phyloP scores from a whole-genome alignment of 1,139 yeast species.

The Pichia sp. region DNA sequence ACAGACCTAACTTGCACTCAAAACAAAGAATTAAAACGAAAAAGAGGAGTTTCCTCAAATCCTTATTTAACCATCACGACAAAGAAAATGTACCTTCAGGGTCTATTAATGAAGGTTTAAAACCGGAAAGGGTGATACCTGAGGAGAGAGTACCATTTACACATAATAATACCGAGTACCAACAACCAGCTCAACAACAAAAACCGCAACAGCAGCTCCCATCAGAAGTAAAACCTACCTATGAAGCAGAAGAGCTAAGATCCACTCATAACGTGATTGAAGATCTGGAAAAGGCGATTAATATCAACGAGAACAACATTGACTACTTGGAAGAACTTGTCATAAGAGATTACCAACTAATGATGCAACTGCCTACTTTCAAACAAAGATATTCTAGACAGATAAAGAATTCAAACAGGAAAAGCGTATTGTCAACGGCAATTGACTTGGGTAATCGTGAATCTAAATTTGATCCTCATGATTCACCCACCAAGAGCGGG shows the following conservation, averaged over 20 bases:
- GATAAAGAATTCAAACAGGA: slow-evolving; percentile 21
- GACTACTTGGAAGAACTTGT: slow-evolving; percentile 79
- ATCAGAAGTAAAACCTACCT: not conserved
- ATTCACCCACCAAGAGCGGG: slow-evolving; percentile 23
- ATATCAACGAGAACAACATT: slow-evolving; percentile 43
- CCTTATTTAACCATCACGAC: slow-evolving; percentile 10
- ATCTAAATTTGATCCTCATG: slow-evolving; percentile 17
- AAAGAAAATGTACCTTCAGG: not conserved
- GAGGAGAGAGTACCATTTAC: not conserved
- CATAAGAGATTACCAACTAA: slow-evolving; percentile 58
- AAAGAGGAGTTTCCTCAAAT: slow-evolving; percentile 16
- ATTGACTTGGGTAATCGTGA: slow-evolving; percentile 18
- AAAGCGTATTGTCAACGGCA: slow-evolving; percentile 24
- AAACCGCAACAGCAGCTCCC: not conserved
- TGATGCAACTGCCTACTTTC: slow-evolving; percentile 17
- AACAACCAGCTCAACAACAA: not conserved
- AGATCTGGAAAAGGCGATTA: slow-evolving; percentile 26
- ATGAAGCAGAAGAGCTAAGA: not conserved
- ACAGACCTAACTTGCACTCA: not conserved
- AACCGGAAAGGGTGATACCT: not conserved
- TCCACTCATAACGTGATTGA: slow-evolving; percentile 4
- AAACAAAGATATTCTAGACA: slow-evolving; percentile 25
- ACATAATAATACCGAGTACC: not conserved
- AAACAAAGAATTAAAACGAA: not conserved
- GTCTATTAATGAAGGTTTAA: not conserved